Evolutionary conservation across 306 rosid species (phyloP), one percentile per base, ranked within the genome.

Genomic region (Lablab purpureus): DNA sequence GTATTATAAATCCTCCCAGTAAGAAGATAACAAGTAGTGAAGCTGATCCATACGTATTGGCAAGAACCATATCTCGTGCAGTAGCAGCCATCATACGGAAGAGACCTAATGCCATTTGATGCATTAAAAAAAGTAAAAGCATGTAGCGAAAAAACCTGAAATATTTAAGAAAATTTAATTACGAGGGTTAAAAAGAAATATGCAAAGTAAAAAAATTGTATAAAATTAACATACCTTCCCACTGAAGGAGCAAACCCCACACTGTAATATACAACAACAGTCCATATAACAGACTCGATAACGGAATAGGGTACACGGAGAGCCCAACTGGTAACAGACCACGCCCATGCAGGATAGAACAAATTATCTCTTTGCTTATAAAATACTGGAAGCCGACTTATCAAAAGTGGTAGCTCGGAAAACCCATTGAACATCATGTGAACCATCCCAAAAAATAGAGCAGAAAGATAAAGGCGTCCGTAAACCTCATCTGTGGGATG

Each of bases 31-130:
- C 0, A 41, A 94, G 74, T 6, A 94, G 54, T 23, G 97, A 89
- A 52, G 98, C 98, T 79, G 97, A 87, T 78, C 94, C 98, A 76
- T 90, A 94, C 32, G 97, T 94, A 83, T 90, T 91, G 64, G 98
- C 94, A 81, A 90, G 73, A 74, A 94, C 90, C 94, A 90, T 94
- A 75, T 94, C 98, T 52, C 97, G 78, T 18, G 98, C 79, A 59
- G 92, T 28, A 40, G 94, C 7, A 65, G 96, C 98, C 94, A 94
- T 90, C 87, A 83, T 62, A 78, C 98, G 90, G 78, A 90, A 94
- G 77, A 94, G 93, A 80, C 98, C 96, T 83, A 94, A 56, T 70
- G 94, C 97, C 98, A 94, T 94, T 88, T 94, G 98, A 85, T 94
- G 98, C 66, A 91, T 70, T 34, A 85, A 30, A 71, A 94, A 90